Percentiles rank a stretch among this genome's conserved stretches.
These are phyloP conservation scores for Codiaeum variegatum DNA, from an alignment of 441 rosid genomes.

Conservation along the genomic window DNA sequence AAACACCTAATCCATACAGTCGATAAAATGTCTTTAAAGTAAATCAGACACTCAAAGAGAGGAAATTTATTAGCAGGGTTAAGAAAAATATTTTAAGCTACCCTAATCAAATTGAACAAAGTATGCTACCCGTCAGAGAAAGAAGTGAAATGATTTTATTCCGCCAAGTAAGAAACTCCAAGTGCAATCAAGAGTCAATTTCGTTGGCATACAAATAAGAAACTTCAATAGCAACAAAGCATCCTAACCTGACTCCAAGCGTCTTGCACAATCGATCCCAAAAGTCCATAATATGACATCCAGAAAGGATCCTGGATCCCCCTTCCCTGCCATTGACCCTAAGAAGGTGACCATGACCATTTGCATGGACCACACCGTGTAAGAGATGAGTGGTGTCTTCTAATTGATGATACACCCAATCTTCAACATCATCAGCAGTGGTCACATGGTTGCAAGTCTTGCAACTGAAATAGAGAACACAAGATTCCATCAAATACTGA, in stretches of 20 bases:
- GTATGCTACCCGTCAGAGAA: too few relatives aligned
- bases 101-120: not conserved
- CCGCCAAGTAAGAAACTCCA: not conserved
- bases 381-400: constrained; percentile 68
- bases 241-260: constrained; percentile 57
- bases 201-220: not conserved
- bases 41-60: not conserved
- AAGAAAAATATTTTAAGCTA: not conserved
- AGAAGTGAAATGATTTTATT: not conserved
- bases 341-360: constrained; percentile 70
- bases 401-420: constrained; percentile 57
- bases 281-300: constrained; percentile 60
- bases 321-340: constrained; percentile 75
- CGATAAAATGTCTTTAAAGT: not conserved
- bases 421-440: constrained; percentile 48
- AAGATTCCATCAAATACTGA: constrained; percentile 9
- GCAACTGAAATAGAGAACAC: constrained; percentile 34
- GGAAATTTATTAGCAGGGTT: not conserved
- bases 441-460: constrained; percentile 48
- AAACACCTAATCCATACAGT: not conserved
- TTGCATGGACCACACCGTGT: constrained; percentile 61
- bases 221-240: not conserved
- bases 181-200: not conserved
- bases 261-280: constrained; percentile 61
- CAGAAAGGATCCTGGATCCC: constrained; percentile 60